Evolutionary conservation across 345 rosid genomes (phyloP).

Genomic region (Arabis alpina): DNA sequence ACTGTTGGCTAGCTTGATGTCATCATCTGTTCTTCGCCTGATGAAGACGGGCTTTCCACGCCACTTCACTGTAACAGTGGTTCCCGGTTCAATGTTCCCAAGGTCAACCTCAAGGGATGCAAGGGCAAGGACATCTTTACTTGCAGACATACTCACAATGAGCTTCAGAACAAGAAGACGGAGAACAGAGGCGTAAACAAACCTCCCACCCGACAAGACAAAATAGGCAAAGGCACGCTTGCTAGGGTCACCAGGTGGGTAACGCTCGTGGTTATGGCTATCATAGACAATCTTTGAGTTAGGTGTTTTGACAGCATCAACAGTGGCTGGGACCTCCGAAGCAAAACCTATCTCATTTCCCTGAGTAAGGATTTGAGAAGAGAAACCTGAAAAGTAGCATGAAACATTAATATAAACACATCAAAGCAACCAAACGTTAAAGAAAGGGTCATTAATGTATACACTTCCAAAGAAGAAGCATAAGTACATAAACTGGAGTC

Average conservation of each 20-base stretch:
- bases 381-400: constrained; percentile 27
- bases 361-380: constrained; percentile 35
- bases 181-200: constrained; percentile 78
- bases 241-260: constrained; percentile 92
- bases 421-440: not conserved
- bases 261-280: constrained; percentile 82
- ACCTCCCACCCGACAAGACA: constrained; percentile 88
- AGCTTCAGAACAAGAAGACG: constrained; percentile 87
- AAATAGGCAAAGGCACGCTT: constrained; percentile 95
- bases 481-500: not conserved
- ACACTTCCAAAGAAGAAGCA: not conserved
- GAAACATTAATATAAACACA: constrained; percentile 2
- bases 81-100: constrained; percentile 81
- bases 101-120: constrained; percentile 97
- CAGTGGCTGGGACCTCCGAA: constrained; percentile 59
- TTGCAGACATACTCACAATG: constrained; percentile 92
- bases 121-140: constrained; percentile 92
- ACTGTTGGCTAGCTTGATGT: constrained; percentile 80
- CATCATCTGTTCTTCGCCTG: constrained; percentile 91
- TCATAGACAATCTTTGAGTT: constrained; percentile 82
- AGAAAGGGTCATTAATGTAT: not conserved
- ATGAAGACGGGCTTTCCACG: constrained; percentile 98
- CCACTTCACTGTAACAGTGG: constrained; percentile 95
- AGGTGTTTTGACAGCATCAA: constrained; percentile 77
- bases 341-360: constrained; percentile 40